Evolutionary conservation across 2,329 filamentous ascomycete genomes (phyloP), one percentile per base, ranked within the genome.

Genomic region (Colletotrichum cereale): DNA sequence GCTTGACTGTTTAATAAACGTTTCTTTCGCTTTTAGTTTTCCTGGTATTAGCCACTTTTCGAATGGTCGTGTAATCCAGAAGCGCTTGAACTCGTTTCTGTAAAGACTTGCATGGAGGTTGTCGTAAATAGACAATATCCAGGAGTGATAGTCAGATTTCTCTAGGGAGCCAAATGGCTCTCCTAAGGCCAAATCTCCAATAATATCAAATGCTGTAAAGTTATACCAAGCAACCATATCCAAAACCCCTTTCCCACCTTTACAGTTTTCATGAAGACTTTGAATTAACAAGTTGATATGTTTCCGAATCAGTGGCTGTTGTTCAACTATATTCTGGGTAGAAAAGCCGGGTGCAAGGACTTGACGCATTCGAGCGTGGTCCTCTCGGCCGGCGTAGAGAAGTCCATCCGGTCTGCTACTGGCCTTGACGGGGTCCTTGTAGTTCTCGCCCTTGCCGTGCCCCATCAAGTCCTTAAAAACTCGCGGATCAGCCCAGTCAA

Each of bases 381-480:
- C 66, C 10, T 72, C 68, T 1, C 68, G 65, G 26, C 42, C 57
- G 21, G 68, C 26, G 58, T 68, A 63, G 52, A 72, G 60, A 52
- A 72, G 68, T 36, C 60, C 58, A 24, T 68, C 50, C 24, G 65
- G 64, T 48, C 60, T 68, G 36, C 52, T 53, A 1, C 16, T 52
- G 16, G 58, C 68, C 21, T 68, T 68, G 34, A 64, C 21, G 29
- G 64, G 64, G 34, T 67, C 68, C 8, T 68, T 68, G 53, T 63
- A 50, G 42, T 70, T 68, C 40, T 64, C 66, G 36, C 68, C 65
- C 38, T 67, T 68, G 40, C 44, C 52, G 53, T 72, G 68, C 50
- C 79, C 80, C 68, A 84, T 84, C n/a, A 85, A 83, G 18, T 83
- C 82, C 66, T 80, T 81, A 80, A 80, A 84, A 2, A 79, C 80